These are phyloP conservation scores for Malus hybrid DNA, from an alignment of 331 rosid genomes.

Conservation along the genomic window DNA sequence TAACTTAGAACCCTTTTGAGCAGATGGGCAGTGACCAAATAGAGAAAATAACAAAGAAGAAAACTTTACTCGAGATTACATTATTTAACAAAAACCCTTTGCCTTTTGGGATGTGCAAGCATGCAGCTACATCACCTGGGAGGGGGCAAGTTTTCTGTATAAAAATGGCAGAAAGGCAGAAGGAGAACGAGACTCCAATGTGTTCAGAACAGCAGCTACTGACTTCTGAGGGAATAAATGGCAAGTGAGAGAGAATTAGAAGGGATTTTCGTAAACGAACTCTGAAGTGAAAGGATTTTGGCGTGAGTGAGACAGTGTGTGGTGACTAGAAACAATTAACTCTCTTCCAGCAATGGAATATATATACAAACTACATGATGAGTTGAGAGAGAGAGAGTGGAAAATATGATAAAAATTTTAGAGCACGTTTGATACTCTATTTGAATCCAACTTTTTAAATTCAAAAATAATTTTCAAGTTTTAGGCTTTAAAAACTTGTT, in stretches of 20 bases:
- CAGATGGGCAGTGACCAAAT: constrained; percentile 36
- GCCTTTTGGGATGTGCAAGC: neutral
- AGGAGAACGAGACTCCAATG: constrained; percentile 15
- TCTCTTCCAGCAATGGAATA: neutral
- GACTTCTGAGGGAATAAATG: neutral
- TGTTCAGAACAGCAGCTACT: constrained; percentile 7
- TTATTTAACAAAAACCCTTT: constrained; percentile 27
- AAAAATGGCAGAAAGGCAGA: neutral
- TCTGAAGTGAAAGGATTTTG: constrained; percentile 8
- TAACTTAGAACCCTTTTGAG: constrained; percentile 37
- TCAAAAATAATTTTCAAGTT: too few relatives aligned
- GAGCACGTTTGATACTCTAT: too few relatives aligned
- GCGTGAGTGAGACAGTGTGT: constrained; percentile 33
- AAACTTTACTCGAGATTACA: constrained; percentile 46
- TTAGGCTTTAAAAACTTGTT: too few relatives aligned
- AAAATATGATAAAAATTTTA: too few relatives aligned
- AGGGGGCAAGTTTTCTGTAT: neutral
- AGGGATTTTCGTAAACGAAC: constrained; percentile 13
- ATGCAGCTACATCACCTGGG: constrained; percentile 51
- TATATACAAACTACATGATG: constrained; percentile 4
- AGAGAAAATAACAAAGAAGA: constrained; percentile 13
- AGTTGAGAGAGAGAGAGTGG: neutral
- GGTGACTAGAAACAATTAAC: constrained; percentile 32
- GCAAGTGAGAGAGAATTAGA: constrained; percentile 21
- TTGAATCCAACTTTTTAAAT: too few relatives aligned